Conservation (phyloP, 2,329 filamentous ascomycete species). For the Cadophora malorum region DNA sequence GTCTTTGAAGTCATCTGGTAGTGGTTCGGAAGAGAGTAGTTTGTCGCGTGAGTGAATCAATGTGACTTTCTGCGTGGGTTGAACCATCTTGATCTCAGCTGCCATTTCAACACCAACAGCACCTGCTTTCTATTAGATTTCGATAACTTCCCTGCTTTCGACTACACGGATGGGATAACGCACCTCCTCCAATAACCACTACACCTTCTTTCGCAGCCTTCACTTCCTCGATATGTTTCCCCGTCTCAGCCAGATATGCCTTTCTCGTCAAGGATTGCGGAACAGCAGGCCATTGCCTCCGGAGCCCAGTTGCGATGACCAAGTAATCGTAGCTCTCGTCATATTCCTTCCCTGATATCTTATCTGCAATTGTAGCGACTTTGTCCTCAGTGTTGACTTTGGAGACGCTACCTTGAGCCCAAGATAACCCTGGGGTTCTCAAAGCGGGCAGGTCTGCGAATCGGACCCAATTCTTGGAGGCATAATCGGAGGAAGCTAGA, state of each 20-base stretch:
- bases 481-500: slow-evolving; percentile 67
- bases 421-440: slow-evolving; percentile 64
- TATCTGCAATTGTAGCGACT: slow-evolving; percentile 61
- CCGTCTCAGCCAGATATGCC: slow-evolving; percentile 67
- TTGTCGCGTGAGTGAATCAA: slow-evolving; percentile 75
- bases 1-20: slow-evolving; percentile 74
- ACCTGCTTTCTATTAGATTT: slow-evolving; percentile 49
- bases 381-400: slow-evolving; percentile 65
- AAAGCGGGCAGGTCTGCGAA: slow-evolving; percentile 72
- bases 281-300: slow-evolving; percentile 74
- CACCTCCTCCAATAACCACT: slow-evolving; percentile 75
- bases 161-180: slow-evolving; percentile 24
- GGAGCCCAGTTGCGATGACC: slow-evolving; percentile 73
- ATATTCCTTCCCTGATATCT: slow-evolving; percentile 50
- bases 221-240: slow-evolving; percentile 63
- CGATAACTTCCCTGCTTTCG: neutral
- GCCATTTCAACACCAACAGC: slow-evolving; percentile 86
- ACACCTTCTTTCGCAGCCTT: slow-evolving; percentile 62
- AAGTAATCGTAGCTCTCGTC: slow-evolving; percentile 71
- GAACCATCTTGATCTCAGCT: slow-evolving; percentile 73
- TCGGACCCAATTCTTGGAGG: slow-evolving; percentile 72
- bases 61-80: slow-evolving; percentile 70
- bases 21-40: slow-evolving; percentile 74
- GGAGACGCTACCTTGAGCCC: slow-evolving; percentile 70
- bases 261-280: slow-evolving; percentile 69